These are phyloP conservation scores for Leucoagaricus sp. DNA, from an alignment of 1,284 basidiomycete species.

Conservation along the genomic window DNA sequence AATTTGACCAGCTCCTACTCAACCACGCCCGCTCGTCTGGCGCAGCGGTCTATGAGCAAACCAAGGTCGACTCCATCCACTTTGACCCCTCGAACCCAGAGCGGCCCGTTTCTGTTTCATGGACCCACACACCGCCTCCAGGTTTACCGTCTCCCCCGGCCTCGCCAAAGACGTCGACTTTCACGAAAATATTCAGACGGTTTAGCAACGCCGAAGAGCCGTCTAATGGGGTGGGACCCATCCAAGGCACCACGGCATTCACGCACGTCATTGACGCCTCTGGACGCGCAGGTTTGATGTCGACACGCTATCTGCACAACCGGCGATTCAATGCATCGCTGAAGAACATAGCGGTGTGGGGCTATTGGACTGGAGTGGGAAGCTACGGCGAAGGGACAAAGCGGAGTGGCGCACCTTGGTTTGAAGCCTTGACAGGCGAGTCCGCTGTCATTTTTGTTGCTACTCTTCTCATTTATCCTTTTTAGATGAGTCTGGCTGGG, in stretches of 20 bases:
- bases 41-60: conserved; percentile 55
- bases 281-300: conserved; percentile 67
- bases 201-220: conserved; percentile 18
- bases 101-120: conserved; percentile 51
- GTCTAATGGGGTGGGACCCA: conserved; percentile 14
- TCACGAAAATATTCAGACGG: conserved; percentile 22
- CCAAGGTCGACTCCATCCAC: conserved; percentile 48
- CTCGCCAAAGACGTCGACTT: conserved; percentile 31
- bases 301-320: conserved; percentile 66
- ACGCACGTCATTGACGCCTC: conserved; percentile 71
- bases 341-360: conserved; percentile 78
- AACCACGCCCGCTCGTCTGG: conserved; percentile 59
- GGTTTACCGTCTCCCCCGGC: conserved; percentile 42
- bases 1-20: conserved; percentile 64
- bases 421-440: conserved; percentile 70
- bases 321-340: conserved; percentile 66
- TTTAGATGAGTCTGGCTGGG: conserved; percentile 74
- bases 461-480: conserved; percentile 14
- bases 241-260: conserved; percentile 56
- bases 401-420: conserved; percentile 64
- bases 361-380: conserved; percentile 62
- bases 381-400: conserved; percentile 57
- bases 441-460: not conserved
- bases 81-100: conserved; percentile 44
- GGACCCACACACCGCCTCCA: conserved; percentile 45